Base-by-base conservation (phyloP, 352 stramenopile species). In the Globisporangium nodosum region DNA sequence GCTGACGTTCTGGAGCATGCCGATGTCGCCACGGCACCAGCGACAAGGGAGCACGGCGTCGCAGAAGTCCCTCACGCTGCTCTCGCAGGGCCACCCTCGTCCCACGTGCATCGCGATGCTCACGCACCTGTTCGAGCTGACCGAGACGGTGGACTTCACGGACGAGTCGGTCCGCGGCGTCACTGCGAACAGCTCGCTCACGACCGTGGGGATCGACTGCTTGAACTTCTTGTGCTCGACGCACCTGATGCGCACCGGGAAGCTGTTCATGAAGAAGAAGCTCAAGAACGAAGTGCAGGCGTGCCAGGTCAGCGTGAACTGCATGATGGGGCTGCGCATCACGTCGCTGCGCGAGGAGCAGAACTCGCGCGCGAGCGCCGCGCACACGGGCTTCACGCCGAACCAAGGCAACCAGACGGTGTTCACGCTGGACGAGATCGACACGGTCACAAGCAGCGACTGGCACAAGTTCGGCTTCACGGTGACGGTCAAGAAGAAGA, bases 181-280 rank as follows among this genome's bases (percentile, higher is more conserved):
- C 15, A 59, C 65, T 11, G 56, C 57, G 3, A 74, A 60, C 16
- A 76, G 66, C 49, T 73, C 73, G 6, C 70, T 77, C 20, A 78
- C 82, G 11, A 68, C 70, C 0, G 78, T 90, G 21, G 85, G 82
- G 16, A 94, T 94, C 42, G 85, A 94, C 54, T 94, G 85, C 49
- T 65, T 92, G 15, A 92, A 94, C 52, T 92, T 93, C 49, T 72
- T 90, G 66, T 94, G 85, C 65, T 88, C 81, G 15, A 94, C 85
- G 55, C 85, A 94, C 51, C 39, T 92, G 21, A 78, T 94, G 72
- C 73, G 76, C n/a, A 77, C 74, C 24, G 81, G 80, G 1, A 74
- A 71, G 30, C 52, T 94, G 45, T 49, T 87, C 33, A 62, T 87
- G 31, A 81, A 80, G 60, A 88, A 88, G 60, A 94, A 90, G 68